Conservation (phyloP, 768 basidiomycete genomes). For the Lactifluus piperatus region DNA sequence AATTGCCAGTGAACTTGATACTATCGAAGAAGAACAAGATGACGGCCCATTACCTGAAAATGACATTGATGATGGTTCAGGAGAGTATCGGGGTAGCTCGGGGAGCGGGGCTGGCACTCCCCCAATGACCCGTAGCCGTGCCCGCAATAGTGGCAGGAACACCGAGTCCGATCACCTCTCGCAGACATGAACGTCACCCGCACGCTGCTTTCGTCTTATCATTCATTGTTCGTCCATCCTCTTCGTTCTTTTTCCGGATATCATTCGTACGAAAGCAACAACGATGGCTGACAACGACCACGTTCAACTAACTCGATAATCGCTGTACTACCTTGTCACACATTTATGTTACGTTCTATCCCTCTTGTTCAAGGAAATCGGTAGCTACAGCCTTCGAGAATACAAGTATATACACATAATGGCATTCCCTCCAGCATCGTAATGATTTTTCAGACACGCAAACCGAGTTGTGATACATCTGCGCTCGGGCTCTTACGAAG, state of each 20-base stretch:
- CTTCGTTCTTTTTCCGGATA: not conserved
- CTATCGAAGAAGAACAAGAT: too few relatives aligned
- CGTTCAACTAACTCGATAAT: not conserved
- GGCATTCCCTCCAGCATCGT: not conserved
- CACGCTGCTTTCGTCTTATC: constrained; percentile 5
- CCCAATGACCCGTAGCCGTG: too few relatives aligned
- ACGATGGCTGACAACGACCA: not conserved
- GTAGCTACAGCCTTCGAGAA: not conserved
- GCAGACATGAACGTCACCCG: not conserved
- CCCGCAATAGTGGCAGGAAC: too few relatives aligned
- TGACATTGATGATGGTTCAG: too few relatives aligned
- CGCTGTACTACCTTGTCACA: not conserved
- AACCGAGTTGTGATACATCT: constrained; percentile 21
- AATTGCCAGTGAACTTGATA: too few relatives aligned
- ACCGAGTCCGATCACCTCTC: too few relatives aligned
- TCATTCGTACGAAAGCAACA: not conserved
- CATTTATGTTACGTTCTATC: not conserved
- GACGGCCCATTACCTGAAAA: too few relatives aligned
- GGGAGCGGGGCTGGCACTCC: too few relatives aligned
- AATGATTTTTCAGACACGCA: not conserved
- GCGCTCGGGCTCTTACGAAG: constrained; percentile 24
- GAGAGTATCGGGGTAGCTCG: too few relatives aligned
- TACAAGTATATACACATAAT: not conserved
- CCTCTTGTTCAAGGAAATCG: not conserved
- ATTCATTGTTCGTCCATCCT: constrained; percentile 17